Percentiles rank a stretch among this genome's conserved stretches.
Evolutionary conservation across 106 monocot genomes (phyloP).

Genomic region (Allium sativum): DNA sequence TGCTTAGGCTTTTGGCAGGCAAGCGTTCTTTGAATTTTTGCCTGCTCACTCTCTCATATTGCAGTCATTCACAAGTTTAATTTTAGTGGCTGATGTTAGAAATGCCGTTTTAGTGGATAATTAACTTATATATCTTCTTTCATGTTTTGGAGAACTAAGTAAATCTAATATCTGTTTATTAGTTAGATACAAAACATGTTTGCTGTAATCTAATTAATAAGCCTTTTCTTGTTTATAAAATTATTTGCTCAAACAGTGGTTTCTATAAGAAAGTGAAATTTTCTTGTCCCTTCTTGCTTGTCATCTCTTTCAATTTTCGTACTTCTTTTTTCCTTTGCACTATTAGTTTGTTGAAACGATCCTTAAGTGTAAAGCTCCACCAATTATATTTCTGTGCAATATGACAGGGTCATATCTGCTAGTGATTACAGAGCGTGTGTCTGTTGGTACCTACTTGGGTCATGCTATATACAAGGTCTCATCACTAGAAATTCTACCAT

Average conservation of each 20-base stretch:
- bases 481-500: slow-evolving; percentile 63
- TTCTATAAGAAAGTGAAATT: background rate
- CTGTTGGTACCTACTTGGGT: slow-evolving; percentile 77
- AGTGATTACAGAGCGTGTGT: slow-evolving; percentile 63
- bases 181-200: too few species aligned
- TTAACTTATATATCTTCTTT: too few species aligned
- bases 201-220: too few species aligned
- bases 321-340: background rate
- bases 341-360: too few species aligned
- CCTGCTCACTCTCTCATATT: too few species aligned
- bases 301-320: background rate
- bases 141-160: too few species aligned
- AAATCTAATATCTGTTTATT: too few species aligned
- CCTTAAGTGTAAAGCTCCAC: too few species aligned
- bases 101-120: too few species aligned
- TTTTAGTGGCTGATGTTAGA: too few species aligned
- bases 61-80: too few species aligned
- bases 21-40: slow-evolving; percentile 13
- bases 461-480: slow-evolving; percentile 76
- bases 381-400: background rate
- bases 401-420: slow-evolving; percentile 57
- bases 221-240: too few species aligned
- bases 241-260: background rate
- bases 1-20: slow-evolving; percentile 81
- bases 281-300: background rate